These are phyloP conservation scores for Tilletiopsis washingtonensis DNA, from an alignment of 1,284 basidiomycete species.

Conservation along the genomic window DNA sequence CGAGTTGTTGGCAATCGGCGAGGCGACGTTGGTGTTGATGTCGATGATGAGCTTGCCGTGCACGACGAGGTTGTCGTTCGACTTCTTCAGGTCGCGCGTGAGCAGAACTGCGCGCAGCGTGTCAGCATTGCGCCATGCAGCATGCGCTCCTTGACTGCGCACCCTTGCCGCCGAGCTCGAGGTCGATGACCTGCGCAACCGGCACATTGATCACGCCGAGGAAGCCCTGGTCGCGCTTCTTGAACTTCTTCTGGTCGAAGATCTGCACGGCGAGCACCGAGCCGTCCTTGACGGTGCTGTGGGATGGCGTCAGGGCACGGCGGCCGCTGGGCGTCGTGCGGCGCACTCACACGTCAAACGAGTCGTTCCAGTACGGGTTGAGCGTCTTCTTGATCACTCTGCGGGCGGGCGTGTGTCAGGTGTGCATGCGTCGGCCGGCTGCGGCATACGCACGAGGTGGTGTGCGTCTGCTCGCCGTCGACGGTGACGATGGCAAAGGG, in stretches of 20 bases:
- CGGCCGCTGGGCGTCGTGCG: too few relatives aligned
- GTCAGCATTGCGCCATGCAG: too few relatives aligned
- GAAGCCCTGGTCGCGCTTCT: slow-evolving; percentile 88
- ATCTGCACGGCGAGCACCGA: slow-evolving; percentile 89
- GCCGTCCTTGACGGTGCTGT: slow-evolving; percentile 76
- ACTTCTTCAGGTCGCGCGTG: slow-evolving; percentile 46
- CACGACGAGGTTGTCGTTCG: slow-evolving; percentile 46
- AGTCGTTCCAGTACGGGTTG: slow-evolving; percentile 48
- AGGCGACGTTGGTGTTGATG: slow-evolving; percentile 45
- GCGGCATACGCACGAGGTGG: slow-evolving; percentile 54
- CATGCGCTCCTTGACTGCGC: slow-evolving; percentile 57
- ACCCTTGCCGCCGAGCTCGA: slow-evolving; percentile 80
- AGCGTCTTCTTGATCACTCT: slow-evolving; percentile 47
- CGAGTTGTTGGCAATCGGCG: slow-evolving; percentile 37
- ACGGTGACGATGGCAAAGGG: slow-evolving; percentile 92
- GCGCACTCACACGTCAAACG: slow-evolving; percentile 32
- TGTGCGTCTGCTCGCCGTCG: slow-evolving; percentile 86
- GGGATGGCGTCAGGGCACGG: neutral
- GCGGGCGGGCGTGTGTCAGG: neutral
- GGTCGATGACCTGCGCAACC: slow-evolving; percentile 79
- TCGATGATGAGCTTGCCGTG: slow-evolving; percentile 48
- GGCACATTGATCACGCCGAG: slow-evolving; percentile 86
- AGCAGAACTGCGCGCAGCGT: slow-evolving; percentile 26
- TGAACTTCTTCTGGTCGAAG: slow-evolving; percentile 95
- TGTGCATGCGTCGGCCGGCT: neutral